A percentile compares a stretch with the other conserved stretches of the same genome.
These are phyloP conservation scores for Mycocentrospora acerina DNA, from an alignment of 2,329 filamentous ascomycete species.

Conservation along the genomic window DNA sequence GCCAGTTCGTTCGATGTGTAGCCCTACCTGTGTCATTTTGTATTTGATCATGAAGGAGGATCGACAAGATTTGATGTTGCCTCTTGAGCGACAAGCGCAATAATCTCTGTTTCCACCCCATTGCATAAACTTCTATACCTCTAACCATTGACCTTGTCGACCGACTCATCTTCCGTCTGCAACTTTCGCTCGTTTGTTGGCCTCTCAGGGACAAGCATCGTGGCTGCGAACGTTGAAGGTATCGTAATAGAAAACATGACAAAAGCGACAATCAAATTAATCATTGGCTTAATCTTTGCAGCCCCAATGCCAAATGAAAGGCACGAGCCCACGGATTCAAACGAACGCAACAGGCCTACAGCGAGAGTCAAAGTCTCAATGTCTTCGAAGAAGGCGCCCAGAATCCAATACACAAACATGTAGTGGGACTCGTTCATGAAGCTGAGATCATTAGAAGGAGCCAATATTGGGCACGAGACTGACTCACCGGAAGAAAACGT, in stretches of 20 bases:
- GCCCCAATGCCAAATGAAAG: conserved; percentile 53
- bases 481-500: conserved; percentile 49
- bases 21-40: too few species aligned
- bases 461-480: neutral
- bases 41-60: too few species aligned
- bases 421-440: conserved; percentile 55
- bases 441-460: conserved; percentile 7
- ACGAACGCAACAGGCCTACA: conserved; percentile 52
- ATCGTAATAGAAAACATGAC: conserved; percentile 50
- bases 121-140: too few species aligned
- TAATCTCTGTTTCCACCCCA: too few species aligned
- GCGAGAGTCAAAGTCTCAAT: conserved; percentile 54
- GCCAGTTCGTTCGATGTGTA: too few species aligned
- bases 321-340: conserved; percentile 52
- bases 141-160: too few species aligned
- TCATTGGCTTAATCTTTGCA: conserved; percentile 48
- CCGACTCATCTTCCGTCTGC: conserved; percentile 5
- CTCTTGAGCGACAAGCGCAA: too few species aligned
- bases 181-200: conserved; percentile 16
- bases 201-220: conserved; percentile 23
- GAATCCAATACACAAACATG: conserved; percentile 56
- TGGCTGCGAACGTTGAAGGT: conserved; percentile 26
- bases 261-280: conserved; percentile 53
- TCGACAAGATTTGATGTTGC: too few species aligned
- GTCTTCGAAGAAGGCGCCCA: conserved; percentile 55